A percentile compares a stretch with the other conserved stretches of the same genome.
phyloP scores from a whole-genome alignment of 2,329 filamentous ascomycete genomes.

The Colletotrichum sp. region DNA sequence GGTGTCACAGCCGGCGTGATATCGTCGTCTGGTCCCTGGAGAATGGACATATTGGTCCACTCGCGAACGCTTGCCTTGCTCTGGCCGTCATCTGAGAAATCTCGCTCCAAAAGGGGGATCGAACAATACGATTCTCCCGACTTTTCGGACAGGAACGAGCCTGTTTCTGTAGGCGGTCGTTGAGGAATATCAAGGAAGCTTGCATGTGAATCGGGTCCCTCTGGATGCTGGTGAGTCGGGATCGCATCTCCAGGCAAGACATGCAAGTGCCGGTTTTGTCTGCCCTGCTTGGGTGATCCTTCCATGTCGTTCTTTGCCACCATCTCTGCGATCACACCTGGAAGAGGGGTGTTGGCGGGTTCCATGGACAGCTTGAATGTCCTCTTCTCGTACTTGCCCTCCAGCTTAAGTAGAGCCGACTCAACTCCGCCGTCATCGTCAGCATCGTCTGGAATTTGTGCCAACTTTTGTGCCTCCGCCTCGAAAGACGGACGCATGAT shows the following conservation, averaged over 20 bases:
- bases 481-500: conserved; percentile 81
- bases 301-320: conserved; percentile 22
- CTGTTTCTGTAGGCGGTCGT: conserved; percentile 37
- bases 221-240: conserved; percentile 27
- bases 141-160: conserved; percentile 61
- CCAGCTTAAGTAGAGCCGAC: conserved; percentile 88
- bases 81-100: conserved; percentile 55
- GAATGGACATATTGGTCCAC: conserved; percentile 62
- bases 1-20: conserved; percentile 24
- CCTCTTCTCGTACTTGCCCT: conserved; percentile 78
- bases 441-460: conserved; percentile 82
- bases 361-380: conserved; percentile 46
- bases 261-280: conserved; percentile 50
- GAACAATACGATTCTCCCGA: conserved; percentile 80
- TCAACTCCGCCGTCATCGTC: conserved; percentile 87
- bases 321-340: conserved; percentile 10
- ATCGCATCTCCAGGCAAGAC: conserved; percentile 40
- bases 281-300: conserved; percentile 40
- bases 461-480: conserved; percentile 83
- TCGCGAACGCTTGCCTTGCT: conserved; percentile 45
- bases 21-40: conserved; percentile 51
- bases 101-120: conserved; percentile 77
- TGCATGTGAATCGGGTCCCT: conserved; percentile 24
- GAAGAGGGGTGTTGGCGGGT: conserved; percentile 29
- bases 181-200: conserved; percentile 28